Percentiles rank a stretch among this genome's conserved stretches.
These are phyloP conservation scores for Cutaneotrichosporon sp. DNA, from an alignment of 1,284 basidiomycete genomes.

Conservation along the genomic window DNA sequence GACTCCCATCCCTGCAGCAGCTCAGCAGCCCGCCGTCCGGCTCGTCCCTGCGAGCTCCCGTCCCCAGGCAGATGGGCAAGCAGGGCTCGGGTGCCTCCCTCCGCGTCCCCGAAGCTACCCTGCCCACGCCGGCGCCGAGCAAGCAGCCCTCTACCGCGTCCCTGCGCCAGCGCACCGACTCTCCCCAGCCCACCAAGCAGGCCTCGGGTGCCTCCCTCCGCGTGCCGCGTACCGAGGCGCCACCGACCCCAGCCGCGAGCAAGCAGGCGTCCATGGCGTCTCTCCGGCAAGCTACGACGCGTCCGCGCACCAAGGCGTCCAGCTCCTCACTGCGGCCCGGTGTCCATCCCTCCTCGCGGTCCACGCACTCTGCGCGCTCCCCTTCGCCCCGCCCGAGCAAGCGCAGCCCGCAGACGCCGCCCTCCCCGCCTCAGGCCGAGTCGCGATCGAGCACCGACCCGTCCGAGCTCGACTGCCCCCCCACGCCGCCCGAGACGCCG, in stretches of 20 bases:
- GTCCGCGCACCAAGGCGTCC: background rate
- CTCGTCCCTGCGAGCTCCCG: background rate
- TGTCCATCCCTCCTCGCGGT: background rate
- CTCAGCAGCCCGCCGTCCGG: background rate
- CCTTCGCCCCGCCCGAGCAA: background rate
- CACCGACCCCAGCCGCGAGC: background rate
- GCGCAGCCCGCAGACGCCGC: background rate
- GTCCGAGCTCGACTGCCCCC: background rate
- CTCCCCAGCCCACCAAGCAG: background rate
- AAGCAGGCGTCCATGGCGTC: background rate
- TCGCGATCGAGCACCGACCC: background rate
- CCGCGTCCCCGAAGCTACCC: background rate
- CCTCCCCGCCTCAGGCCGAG: background rate
- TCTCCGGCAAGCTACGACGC: background rate
- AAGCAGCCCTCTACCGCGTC: background rate
- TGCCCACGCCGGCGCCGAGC: background rate
- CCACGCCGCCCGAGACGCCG: background rate
- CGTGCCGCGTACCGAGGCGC: background rate
- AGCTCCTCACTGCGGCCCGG: background rate
- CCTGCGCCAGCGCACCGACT: background rate
- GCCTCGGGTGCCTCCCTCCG: background rate
- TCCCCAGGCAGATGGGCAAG: background rate
- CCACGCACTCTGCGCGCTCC: background rate
- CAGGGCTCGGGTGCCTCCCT: background rate
- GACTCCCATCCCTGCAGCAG: background rate